phyloP scores from a whole-genome alignment of 495 filamentous ascomycete genomes.

The Aspergillus wentii region DNA sequence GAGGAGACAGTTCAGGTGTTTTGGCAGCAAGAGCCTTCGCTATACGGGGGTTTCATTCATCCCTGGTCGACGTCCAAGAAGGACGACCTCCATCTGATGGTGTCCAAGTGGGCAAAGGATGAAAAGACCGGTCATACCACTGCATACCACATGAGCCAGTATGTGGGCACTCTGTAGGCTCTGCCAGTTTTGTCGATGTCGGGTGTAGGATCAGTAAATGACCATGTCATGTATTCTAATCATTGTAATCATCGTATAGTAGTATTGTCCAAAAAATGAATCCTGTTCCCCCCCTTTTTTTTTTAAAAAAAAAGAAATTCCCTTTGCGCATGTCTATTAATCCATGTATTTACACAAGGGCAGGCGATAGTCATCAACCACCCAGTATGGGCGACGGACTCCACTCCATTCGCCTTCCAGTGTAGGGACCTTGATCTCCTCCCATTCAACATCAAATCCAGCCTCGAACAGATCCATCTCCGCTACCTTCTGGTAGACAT shows the following conservation, averaged over 20 bases:
- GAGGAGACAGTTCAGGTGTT: conserved; percentile 3
- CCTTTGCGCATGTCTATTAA: conserved; percentile 30
- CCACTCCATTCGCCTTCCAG: conserved; percentile 74
- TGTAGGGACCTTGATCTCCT: conserved; percentile 66
- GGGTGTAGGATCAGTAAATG: too few relatives aligned
- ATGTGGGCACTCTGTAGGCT: conserved; percentile 4
- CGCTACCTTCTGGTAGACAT: conserved; percentile 88
- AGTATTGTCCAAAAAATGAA: too few relatives aligned
- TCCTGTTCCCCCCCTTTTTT: too few relatives aligned
- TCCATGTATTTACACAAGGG: conserved; percentile 61
- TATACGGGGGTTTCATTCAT: conserved; percentile 7
- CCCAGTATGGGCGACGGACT: conserved; percentile 84
- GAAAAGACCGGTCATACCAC: neutral
- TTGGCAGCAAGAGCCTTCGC: neutral
- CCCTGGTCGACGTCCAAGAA: conserved; percentile 2
- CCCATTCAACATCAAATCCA: conserved; percentile 86
- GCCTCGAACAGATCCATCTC: conserved; percentile 91
- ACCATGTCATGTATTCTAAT: too few relatives aligned
- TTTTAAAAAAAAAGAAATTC: too few relatives aligned
- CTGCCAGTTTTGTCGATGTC: too few relatives aligned
- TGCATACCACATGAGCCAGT: conserved; percentile 3
- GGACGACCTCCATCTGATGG: neutral
- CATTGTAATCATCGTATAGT: neutral
- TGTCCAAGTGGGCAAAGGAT: conserved; percentile 2
- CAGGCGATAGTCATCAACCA: conserved; percentile 66